A percentile compares a stretch with the other conserved stretches of the same genome.
phyloP scores from a whole-genome alignment of 305 asterid species.

The Solanum hybrid region DNA sequence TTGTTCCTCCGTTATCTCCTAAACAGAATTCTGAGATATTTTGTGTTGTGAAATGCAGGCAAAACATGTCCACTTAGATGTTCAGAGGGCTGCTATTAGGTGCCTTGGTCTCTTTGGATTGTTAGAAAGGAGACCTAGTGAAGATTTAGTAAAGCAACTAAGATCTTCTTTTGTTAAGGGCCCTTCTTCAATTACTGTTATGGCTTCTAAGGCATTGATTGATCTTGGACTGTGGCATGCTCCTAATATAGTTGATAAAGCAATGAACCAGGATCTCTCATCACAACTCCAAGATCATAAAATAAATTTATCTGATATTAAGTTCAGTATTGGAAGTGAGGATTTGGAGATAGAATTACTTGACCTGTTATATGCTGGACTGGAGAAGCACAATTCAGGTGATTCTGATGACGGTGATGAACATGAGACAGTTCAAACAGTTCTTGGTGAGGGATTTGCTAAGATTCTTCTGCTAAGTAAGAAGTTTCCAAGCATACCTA shows the following conservation, averaged over 20 bases:
- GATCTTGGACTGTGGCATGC: conserved; percentile 97
- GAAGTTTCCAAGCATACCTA: conserved; percentile 41
- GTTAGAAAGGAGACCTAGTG: conserved; percentile 67
- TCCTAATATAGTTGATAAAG: conserved; percentile 74
- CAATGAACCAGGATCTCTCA: conserved; percentile 45
- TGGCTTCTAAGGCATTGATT: conserved; percentile 82
- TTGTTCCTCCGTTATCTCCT: neutral
- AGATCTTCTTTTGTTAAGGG: conserved; percentile 60
- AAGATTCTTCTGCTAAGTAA: conserved; percentile 76
- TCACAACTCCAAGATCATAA: conserved; percentile 36
- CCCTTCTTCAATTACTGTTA: conserved; percentile 36
- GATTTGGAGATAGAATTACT: conserved; percentile 55
- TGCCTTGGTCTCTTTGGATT: conserved; percentile 90
- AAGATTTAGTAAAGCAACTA: conserved; percentile 58
- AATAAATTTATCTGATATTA: conserved; percentile 20
- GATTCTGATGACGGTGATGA: conserved; percentile 50
- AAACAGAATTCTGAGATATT: neutral
- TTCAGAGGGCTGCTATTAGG: conserved; percentile 82
- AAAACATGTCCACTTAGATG: conserved; percentile 73
- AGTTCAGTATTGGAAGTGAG: conserved; percentile 39
- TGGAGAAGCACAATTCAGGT: conserved; percentile 46
- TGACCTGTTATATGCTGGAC: conserved; percentile 57
- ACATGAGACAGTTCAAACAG: conserved; percentile 49
- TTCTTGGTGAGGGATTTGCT: conserved; percentile 88
- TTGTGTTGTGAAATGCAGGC: conserved; percentile 43